Base-by-base conservation (phyloP, 2,329 filamentous ascomycete species). In the Diaporthe sp. region DNA sequence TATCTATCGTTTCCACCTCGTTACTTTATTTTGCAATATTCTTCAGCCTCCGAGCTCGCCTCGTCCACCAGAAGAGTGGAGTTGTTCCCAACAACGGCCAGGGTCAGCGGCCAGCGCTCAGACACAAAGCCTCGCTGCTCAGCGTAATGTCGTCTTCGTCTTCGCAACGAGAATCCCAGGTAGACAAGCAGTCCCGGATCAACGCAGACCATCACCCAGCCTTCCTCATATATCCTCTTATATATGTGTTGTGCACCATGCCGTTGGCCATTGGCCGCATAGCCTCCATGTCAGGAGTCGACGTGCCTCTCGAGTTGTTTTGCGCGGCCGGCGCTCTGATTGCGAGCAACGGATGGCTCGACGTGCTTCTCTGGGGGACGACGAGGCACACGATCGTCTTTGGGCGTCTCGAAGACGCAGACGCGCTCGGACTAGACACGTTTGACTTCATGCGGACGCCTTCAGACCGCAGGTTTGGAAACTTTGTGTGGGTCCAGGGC, bases 231-330 rank as follows among this genome's bases (percentile, higher is more conserved):
- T 93, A 93, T 78, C 91, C 91, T 0, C 78, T 91, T 72, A 89
- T 92, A 77, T 93, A 92, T 80, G 85, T 92, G 44, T 75, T 92
- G 31, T 91, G 91, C 81, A 93, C 91, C 0, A 84, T 91, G 0
- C 92, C 91, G 0, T 84, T 93, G 2, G 90, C 90, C 15, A 85
- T 89, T 0, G 89, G 90, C n/a, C 87, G 91, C 71, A 90, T 93
- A 81, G 87, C 87, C 60, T 85, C 86, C 58, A 90, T 92, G 86
- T 85, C 87, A 0, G 87, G 88, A 2, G 80, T 83, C n/a, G 58
- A 82, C 0, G 84, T 90, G 22, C 85, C 88, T 0, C 81, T 88
- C 1, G 79, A 80, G 0, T 90, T 88, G 79, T 90, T 89, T 80
- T 86, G 86, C 80, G 81, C 87, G 2, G 87, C 89, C 0, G 90